Conservation (phyloP, 2,329 filamentous ascomycete species). For the Calonectria pseudoturangicola region DNA sequence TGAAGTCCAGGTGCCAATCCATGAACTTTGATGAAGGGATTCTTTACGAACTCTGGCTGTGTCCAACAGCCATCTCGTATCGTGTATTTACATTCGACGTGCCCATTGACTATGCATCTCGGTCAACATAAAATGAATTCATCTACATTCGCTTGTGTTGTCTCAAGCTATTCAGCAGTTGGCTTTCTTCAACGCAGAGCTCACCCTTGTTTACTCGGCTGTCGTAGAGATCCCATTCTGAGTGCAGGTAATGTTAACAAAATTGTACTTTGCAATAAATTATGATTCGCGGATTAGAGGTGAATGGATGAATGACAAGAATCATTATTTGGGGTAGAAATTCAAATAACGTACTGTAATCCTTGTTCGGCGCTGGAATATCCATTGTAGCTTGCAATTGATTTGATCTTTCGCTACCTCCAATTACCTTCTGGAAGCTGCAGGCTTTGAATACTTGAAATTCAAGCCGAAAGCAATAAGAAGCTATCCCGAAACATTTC, state of each 20-base stretch:
- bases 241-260: background rate
- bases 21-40: background rate
- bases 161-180: background rate
- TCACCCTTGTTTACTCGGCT: background rate
- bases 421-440: background rate
- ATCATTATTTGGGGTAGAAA: background rate
- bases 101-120: background rate
- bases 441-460: background rate
- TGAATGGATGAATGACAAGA: background rate
- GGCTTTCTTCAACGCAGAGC: background rate
- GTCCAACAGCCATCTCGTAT: constrained; percentile 1
- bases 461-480: background rate
- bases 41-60: background rate
- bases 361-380: background rate
- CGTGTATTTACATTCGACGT: constrained; percentile 1
- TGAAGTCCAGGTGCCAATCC: background rate
- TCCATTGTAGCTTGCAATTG: background rate
- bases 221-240: constrained; percentile 1
- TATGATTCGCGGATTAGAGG: background rate
- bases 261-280: background rate
- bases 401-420: background rate
- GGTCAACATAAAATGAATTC: background rate
- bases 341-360: background rate
- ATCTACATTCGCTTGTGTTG: too few relatives aligned
- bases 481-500: background rate